These are phyloP conservation scores for Lecanicillium sp. DNA, from an alignment of 2,329 filamentous ascomycete genomes.

Conservation along the genomic window DNA sequence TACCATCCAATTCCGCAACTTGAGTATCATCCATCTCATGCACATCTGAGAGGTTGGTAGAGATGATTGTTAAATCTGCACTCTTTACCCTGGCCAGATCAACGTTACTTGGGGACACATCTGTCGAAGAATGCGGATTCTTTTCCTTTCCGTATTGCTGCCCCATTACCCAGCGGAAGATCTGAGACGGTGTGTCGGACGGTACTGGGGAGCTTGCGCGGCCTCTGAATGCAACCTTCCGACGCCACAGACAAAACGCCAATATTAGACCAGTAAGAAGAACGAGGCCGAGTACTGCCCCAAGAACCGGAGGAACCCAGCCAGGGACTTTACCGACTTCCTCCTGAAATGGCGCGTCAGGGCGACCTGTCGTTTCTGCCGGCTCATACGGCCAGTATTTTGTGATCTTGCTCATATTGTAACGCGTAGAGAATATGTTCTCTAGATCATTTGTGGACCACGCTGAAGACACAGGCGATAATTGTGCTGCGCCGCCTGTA, in stretches of 20 bases:
- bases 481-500: conserved; percentile 62
- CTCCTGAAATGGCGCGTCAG: conserved; percentile 12
- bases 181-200: conserved; percentile 34
- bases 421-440: conserved; percentile 45
- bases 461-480: conserved; percentile 49
- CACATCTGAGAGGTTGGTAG: neutral
- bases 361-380: conserved; percentile 15
- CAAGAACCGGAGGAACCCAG: conserved; percentile 55
- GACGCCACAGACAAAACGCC: conserved; percentile 44
- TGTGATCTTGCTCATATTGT: conserved; percentile 48
- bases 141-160: conserved; percentile 18
- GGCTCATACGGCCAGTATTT: conserved; percentile 54
- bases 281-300: conserved; percentile 52
- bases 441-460: conserved; percentile 44
- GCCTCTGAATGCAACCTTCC: conserved; percentile 10
- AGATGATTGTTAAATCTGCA: neutral
- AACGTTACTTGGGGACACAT: too few species aligned
- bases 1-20: conserved; percentile 41
- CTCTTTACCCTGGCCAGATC: too few species aligned
- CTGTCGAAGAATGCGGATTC: too few species aligned
- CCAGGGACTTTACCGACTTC: conserved; percentile 35
- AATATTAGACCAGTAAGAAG: conserved; percentile 44
- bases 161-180: conserved; percentile 45
- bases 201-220: neutral
- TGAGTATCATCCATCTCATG: conserved; percentile 36